Base-by-base conservation (phyloP, 2,329 filamentous ascomycete genomes). In the Aschersonia sp. region DNA sequence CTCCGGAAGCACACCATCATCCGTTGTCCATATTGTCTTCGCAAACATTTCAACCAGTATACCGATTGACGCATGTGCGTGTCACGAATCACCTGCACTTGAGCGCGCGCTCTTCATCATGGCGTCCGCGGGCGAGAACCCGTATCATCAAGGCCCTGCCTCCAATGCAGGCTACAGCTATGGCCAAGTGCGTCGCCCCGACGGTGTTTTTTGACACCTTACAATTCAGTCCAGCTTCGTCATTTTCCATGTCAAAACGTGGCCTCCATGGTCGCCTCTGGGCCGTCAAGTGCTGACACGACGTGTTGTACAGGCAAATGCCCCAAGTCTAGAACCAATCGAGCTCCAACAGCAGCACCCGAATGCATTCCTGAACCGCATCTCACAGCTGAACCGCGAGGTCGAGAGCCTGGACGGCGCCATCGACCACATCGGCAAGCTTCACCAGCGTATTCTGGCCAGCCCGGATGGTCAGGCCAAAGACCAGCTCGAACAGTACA, bases 401-500 rank as follows among this genome's bases (percentile, higher is more conserved):
- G 85, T 89, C 61, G 72, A 75, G 51, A 72, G 73, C 44, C 73
- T 89, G 49, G 78, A 77, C n/a, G 70, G 67, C 43, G 78, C 82
- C 58, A 78, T 89, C 58, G 72, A 79, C 56, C 68, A 78, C 56
- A 85, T 89, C 55, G 77, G 75, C 43, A 74, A 74, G 49, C 71
- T 85, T 48, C 84, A 89, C 65, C 82, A 87, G 69, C 81, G 81
- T 59, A 74, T 82, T 30, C 74, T 89, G 31, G 73, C 76, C 54
- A 81, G 80, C 51, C 73, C 80, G 49, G 83, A 87, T 61, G 66
- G 67, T 43, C 60, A 65, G 40, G 71, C 74, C 45, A 68, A 68
- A 47, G 65, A 71, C 45, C 75, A 80, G 64, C 73, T 87, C 30
- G 81, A 89, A 63, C 71, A 75, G 56, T 72, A 84, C 47, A 76